Conservation (phyloP, 140 eudicot genomes). For the Oenanthe javanica region DNA sequence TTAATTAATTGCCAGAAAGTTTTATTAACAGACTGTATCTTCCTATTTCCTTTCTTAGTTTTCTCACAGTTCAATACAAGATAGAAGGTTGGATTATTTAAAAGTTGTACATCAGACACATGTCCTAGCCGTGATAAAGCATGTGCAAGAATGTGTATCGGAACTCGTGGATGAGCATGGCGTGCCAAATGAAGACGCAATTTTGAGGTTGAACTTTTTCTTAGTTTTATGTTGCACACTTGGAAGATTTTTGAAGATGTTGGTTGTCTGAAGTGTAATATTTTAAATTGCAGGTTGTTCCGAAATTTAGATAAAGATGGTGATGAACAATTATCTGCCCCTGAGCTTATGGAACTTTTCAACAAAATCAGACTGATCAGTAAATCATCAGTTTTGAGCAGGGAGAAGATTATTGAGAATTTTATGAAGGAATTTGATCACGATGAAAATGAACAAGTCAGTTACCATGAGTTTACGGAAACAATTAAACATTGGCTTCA, state of each 20-base stretch:
- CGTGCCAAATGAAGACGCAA: slow-evolving; percentile 41
- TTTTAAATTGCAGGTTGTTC: slow-evolving; percentile 38
- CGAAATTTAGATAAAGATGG: slow-evolving; percentile 49
- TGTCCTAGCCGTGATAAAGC: slow-evolving; percentile 25
- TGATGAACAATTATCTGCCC: slow-evolving; percentile 38
- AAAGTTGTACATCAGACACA: slow-evolving; percentile 59
- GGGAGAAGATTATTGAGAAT: slow-evolving; percentile 40
- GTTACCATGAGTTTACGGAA: slow-evolving; percentile 44
- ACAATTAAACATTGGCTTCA: slow-evolving; percentile 57
- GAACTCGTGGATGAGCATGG: slow-evolving; percentile 55
- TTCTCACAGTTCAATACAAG: slow-evolving; percentile 59
- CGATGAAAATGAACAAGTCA: slow-evolving; percentile 45
- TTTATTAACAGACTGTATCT: not conserved
- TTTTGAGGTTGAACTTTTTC: slow-evolving; percentile 27
- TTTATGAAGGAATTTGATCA: slow-evolving; percentile 44
- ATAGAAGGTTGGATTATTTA: slow-evolving; percentile 49
- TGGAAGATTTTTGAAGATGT: not conserved
- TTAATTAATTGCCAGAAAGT: not conserved
- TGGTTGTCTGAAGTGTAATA: not conserved
- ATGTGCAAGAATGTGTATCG: slow-evolving; percentile 38
- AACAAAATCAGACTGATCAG: slow-evolving; percentile 33
- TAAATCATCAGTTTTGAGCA: slow-evolving; percentile 32
- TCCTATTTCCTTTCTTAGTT: slow-evolving; percentile 19
- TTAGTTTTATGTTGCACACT: not conserved
- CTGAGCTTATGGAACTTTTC: slow-evolving; percentile 51